Evolutionary conservation across 257 asterid species (phyloP).

Genomic region (Orobanche coerulescens): DNA sequence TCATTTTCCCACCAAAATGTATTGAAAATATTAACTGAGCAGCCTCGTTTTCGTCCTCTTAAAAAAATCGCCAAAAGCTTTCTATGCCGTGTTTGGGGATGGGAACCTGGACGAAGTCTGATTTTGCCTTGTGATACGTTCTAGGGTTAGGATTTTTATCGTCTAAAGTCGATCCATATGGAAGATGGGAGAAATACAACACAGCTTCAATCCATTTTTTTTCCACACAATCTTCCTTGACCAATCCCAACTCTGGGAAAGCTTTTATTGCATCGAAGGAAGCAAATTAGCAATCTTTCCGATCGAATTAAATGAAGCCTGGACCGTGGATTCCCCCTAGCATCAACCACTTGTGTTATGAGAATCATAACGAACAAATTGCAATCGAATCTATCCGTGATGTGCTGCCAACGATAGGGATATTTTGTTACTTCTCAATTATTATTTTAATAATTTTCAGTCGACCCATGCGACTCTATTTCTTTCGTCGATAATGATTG

Average conservation of each 20-base stretch:
- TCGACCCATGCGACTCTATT: conserved; percentile 28
- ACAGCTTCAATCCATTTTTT: conserved; percentile 35
- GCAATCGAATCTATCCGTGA: conserved; percentile 21
- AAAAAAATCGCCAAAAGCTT: conserved; percentile 29
- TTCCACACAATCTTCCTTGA: conserved; percentile 34
- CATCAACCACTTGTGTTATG: conserved; percentile 8
- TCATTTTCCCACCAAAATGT: conserved; percentile 38
- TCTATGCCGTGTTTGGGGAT: conserved; percentile 16
- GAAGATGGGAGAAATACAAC: conserved; percentile 38
- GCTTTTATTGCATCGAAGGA: conserved; percentile 24
- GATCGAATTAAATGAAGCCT: conserved; percentile 35
- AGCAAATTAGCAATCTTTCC: conserved; percentile 28
- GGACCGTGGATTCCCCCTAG: conserved; percentile 17
- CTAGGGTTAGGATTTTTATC: conserved; percentile 29
- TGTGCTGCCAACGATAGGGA: conserved; percentile 32
- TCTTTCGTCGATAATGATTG: conserved; percentile 17
- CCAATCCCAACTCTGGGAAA: conserved; percentile 42
- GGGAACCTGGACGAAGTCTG: conserved; percentile 29
- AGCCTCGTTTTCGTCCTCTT: conserved; percentile 21
- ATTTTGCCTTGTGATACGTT: conserved; percentile 36
- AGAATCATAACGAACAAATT: conserved; percentile 27
- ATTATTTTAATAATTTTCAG: no score
- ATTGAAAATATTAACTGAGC: conserved; percentile 34
- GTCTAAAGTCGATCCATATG: conserved; percentile 24
- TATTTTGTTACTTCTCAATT: no score